phyloP scores from a whole-genome alignment of 805 yeast genomes.

The Barnettozyma sp. region DNA sequence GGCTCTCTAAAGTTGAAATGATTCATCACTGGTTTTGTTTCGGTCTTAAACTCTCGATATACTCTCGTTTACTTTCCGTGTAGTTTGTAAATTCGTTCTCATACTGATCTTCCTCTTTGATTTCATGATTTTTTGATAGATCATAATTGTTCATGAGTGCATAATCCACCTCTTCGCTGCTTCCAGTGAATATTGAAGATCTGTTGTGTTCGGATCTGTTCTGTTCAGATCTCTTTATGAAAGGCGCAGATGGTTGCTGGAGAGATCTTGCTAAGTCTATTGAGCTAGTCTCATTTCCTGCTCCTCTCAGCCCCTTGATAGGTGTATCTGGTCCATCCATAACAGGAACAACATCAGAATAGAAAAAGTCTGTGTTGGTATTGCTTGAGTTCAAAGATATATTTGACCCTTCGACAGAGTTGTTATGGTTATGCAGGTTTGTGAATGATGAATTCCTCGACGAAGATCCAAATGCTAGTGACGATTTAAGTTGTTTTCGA shows the following conservation, averaged over 20 bases:
- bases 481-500: conserved; percentile 27
- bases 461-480: conserved; percentile 16
- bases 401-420: conserved; percentile 16
- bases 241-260: conserved; percentile 24
- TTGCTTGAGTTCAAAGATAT: conserved; percentile 21
- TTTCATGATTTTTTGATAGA: conserved; percentile 25
- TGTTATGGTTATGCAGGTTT: conserved; percentile 19
- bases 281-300: conserved; percentile 9
- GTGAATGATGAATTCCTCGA: conserved; percentile 21
- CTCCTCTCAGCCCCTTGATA: conserved; percentile 3
- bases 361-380: conserved; percentile 24
- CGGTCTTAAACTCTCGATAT: conserved; percentile 35
- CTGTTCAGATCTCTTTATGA: conserved; percentile 14
- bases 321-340: conserved; percentile 13
- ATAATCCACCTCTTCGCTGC: conserved; percentile 19
- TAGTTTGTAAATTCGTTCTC: conserved; percentile 42
- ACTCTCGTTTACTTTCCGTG: conserved; percentile 35
- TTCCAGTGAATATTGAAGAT: conserved; percentile 11
- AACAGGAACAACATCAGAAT: conserved; percentile 22
- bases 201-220: no score
- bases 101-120: conserved; percentile 38
- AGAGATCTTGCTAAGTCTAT: conserved; percentile 21
- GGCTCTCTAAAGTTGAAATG: no score
- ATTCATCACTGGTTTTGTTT: conserved; percentile 14
- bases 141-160: conserved; percentile 30